These are phyloP conservation scores for Schizochytrium sp. DNA, from an alignment of 108 stramenopile species.

Conservation along the genomic window DNA sequence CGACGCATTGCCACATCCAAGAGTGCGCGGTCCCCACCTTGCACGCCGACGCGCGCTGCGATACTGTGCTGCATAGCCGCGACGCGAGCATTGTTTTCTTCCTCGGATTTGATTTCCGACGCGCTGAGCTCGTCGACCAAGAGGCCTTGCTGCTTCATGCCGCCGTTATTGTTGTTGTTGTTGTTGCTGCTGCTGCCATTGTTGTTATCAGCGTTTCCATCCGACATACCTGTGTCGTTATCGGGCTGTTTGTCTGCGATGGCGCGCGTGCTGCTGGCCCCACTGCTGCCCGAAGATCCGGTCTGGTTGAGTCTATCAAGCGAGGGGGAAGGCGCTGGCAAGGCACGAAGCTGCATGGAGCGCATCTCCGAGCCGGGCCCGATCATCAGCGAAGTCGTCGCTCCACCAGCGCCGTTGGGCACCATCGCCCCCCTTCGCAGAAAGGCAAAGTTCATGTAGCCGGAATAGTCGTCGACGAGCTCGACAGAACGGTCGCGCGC, in stretches of 20 bases:
- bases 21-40: not conserved
- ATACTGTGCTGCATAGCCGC: slow-evolving; percentile 4
- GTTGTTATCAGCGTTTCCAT: not conserved
- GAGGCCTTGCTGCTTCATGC: not conserved
- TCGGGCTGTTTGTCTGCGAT: not conserved
- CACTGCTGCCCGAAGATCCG: not conserved
- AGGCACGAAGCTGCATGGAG: not conserved
- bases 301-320: not conserved
- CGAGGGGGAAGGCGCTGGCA: not conserved
- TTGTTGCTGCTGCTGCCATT: not conserved
- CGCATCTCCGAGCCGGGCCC: not conserved
- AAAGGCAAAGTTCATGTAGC: not conserved
- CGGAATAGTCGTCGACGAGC: not conserved
- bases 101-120: not conserved
- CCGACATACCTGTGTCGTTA: not conserved
- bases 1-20: slow-evolving; percentile 7
- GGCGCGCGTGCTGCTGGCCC: not conserved
- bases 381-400: not conserved
- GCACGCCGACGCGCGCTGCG: not conserved
- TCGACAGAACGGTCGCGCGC: not conserved
- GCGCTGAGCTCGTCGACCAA: slow-evolving; percentile 7
- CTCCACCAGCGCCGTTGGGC: not conserved
- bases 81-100: not conserved
- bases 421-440: not conserved
- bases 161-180: not conserved